Conservation (phyloP, 441 rosid genomes). For the Erodium trifolium region DNA sequence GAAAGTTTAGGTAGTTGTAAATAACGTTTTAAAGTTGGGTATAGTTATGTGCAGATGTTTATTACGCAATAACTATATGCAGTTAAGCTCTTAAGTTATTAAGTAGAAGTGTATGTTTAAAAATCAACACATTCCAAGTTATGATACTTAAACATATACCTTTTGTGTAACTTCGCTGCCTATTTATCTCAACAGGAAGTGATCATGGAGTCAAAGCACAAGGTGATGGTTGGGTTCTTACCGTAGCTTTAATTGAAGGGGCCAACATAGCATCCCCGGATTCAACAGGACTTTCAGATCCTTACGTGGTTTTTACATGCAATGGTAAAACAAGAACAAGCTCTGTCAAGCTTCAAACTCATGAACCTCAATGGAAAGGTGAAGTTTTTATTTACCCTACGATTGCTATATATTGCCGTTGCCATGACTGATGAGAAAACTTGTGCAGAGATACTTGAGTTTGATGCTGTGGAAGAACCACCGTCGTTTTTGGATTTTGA, state of each 20-base stretch:
- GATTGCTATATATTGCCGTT: background rate
- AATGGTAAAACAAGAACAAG: slow-evolving; percentile 77
- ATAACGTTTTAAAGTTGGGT: too few relatives aligned
- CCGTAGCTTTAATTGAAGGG: slow-evolving; percentile 74
- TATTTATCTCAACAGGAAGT: slow-evolving; percentile 37
- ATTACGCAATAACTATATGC: too few relatives aligned
- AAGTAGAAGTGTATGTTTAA: too few relatives aligned
- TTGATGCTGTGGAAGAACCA: slow-evolving; percentile 91
- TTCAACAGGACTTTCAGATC: slow-evolving; percentile 48
- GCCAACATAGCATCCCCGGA: slow-evolving; percentile 49
- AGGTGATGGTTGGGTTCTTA: slow-evolving; percentile 83
- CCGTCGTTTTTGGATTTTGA: slow-evolving; percentile 83
- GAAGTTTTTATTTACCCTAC: slow-evolving; percentile 18
- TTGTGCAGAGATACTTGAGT: slow-evolving; percentile 70
- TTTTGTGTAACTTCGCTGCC: slow-evolving; percentile 7
- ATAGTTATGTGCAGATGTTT: too few relatives aligned
- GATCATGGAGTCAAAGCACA: slow-evolving; percentile 58
- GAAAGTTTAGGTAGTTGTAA: too few relatives aligned
- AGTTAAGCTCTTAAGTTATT: too few relatives aligned
- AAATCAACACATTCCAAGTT: too few relatives aligned
- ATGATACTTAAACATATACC: background rate
- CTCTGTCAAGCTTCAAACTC: slow-evolving; percentile 70
- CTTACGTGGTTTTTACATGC: slow-evolving; percentile 72
- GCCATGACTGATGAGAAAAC: slow-evolving; percentile 16
- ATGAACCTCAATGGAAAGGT: slow-evolving; percentile 90